Base-by-base conservation (phyloP, 148 eudicot species). In the Nyssa sinensis region DNA sequence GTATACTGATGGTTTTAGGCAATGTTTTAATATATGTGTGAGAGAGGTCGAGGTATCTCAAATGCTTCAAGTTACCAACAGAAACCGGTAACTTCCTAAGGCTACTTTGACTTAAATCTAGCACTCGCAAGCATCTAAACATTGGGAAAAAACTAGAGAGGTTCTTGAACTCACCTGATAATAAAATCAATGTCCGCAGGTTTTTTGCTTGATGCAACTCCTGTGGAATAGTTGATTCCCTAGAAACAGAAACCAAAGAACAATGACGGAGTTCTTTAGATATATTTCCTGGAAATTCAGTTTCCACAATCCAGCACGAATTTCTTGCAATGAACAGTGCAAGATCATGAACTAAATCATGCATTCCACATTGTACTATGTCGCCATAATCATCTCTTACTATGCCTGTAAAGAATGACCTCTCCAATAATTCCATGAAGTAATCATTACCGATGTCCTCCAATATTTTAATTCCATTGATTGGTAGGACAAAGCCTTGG, bases 41-140 rank as follows among this genome's bases (percentile, higher is more conserved):
- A 19, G 81, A 62, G 11, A 80, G 58, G 57, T 71, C 71, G 16
- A 76, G 69, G 31, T 80, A 64, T 51, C 77, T 10, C 21, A 80
- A 72, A 39, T 71, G 79, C 4, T 60, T 1, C 25, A 80, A 30
- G 25, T 44, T 61, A 51, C 69, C 61, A 0, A 80, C 49, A 4
- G 80, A 31, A 23, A 35, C 47, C 4, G 73, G 51, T 27, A 75
- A 61, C 0, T 3, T 17, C 27, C 1, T 5, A 7, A 47, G 7
- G 0, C 32, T 11, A 7, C 11, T 2, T 1, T 3, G 0, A 0
- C 39, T 32, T 34, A 76, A 67, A 32, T 64, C 58, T 60, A 80
- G 55, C 7, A 21, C 73, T 63, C 76, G 72, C 10, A 80, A 30
- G 32, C 73, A 61, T 23, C 0, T 12, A 27, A 30, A 71, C 28